Evolutionary conservation across 2,329 filamentous ascomycete species (phyloP), one percentile per base, ranked within the genome.

Genomic region (Fusarium incarnatum): DNA sequence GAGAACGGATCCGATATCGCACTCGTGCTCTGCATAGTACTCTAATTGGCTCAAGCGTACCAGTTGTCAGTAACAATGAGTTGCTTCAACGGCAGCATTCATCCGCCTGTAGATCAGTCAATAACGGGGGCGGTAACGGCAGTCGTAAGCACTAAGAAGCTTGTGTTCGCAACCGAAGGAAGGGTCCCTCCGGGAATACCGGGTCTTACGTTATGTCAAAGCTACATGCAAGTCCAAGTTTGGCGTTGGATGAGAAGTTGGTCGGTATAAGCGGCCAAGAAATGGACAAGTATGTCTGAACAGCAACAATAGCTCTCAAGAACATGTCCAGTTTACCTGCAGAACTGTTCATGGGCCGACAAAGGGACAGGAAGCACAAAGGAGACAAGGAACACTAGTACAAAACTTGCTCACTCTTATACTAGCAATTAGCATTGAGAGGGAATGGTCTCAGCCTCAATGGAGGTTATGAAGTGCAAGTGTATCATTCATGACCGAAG

Each of bases 381-480:
- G 16, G 32, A 9, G 32, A 34, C 32, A 18, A 34, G 5, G 32
- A 18, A 0, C 16, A 34, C 32, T 2, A 9, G 32, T 34, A 18
- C 16, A 34, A 34, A 16, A 5, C 4, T 34, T 34, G 30, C 15
- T 34, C 4, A 28, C 3, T 16, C 8, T 34, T 5, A 34, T 15
- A 32, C 15, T 16, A 2, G 30, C 3, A 16, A 16, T 34, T 1
- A 0, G 7, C 1, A 34, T 2, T 16, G 16, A 34, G 8, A 8
- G 5, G 32, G 16, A 18, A 34, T 5, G 16, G 8, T 32, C 15
- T 18, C 32, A 5, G 32, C 32, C 32, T 34, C 15, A 34, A 34
- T 34, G 32, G 1, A 34, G 32, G 8, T 9, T 1, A 18, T 18
- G 32, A 9, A 34, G 18, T 4, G 8, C 15, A 34, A 18, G 15